Base-by-base conservation (phyloP, 2,329 filamentous ascomycete species). In the Lecanicillium sp. region DNA sequence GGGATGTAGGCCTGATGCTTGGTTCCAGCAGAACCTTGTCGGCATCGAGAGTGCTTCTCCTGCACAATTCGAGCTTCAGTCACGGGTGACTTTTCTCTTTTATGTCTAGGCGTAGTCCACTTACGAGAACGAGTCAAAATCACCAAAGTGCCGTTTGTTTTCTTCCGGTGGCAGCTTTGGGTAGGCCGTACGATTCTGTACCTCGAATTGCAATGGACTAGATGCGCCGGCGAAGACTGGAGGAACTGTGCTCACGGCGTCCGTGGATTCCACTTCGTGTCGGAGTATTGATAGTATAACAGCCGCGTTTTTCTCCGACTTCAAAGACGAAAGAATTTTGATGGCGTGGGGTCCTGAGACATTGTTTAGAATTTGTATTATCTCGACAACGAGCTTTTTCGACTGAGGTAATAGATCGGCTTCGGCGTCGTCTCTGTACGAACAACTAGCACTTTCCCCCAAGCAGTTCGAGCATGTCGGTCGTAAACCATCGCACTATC, bases 311-410 rank as follows among this genome's bases (percentile, higher is more conserved):
- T 39, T 40, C 7, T 49, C 47, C 14, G 47, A 42, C 10, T 51
- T 45, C 1, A 59, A 33, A 7, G 40, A 15, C 4, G 41, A 33
- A 11, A 60, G 17, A 2, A 53, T 48, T 5, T 44, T 36, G 3
- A 41, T 17, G 5, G 48, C 47, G 17, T 50, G 46, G 0, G 39
- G 11, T 12, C 48, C 40, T 1, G 54, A 43, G 3, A 53, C 33
- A 13, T 44, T 39, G 22, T 46, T 48, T 4, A 59, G 36, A 2
- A 54, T 44, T 9, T 52, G 45, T 4, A 57, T 28, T 2, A 60
- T 15, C 29, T 59, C 55, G 2, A 46, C n/a, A 14, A 33, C 12
- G 20, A 39, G 17, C 31, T 43, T 40, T 14, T 34, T 44, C 6
- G 43, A 41, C 10, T 33, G 35, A 10, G 40, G 36, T 30, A 42